Percentiles rank a stretch among this genome's conserved stretches.
These are phyloP conservation scores for Aspergillus piperis DNA, from an alignment of 2,329 filamentous ascomycete genomes.

Conservation along the genomic window DNA sequence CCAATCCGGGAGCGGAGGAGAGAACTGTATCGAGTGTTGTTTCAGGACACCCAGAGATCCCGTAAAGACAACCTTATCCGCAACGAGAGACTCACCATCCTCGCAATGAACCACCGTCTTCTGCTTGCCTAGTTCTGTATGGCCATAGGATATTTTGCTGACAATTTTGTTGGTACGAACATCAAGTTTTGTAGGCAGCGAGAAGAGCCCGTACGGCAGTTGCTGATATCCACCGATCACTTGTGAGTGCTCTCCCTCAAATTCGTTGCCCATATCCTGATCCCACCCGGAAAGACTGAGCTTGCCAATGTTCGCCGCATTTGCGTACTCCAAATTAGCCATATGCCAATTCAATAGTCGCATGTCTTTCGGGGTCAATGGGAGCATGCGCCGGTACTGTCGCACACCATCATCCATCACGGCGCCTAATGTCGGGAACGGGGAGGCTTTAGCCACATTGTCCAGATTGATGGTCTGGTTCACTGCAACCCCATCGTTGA, in stretches of 20 bases:
- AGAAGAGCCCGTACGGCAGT: slow-evolving; percentile 81
- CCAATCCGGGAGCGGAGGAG: slow-evolving; percentile 86
- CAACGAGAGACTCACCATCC: slow-evolving; percentile 73
- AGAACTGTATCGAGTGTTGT: slow-evolving; percentile 74
- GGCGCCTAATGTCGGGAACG: slow-evolving; percentile 76
- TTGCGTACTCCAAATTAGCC: slow-evolving; percentile 96
- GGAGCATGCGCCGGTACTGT: slow-evolving; percentile 81
- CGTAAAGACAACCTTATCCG: slow-evolving; percentile 89
- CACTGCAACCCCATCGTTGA: slow-evolving; percentile 65
- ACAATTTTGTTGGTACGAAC: slow-evolving; percentile 74
- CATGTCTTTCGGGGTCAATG: slow-evolving; percentile 82
- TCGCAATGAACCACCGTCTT: slow-evolving; percentile 70
- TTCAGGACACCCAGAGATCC: slow-evolving; percentile 91
- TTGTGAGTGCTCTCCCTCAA: slow-evolving; percentile 92
- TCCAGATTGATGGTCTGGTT: slow-evolving; percentile 72
- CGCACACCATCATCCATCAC: slow-evolving; percentile 88
- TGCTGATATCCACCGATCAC: slow-evolving; percentile 92
- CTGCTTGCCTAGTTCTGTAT: slow-evolving; percentile 43
- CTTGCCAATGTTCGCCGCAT: slow-evolving; percentile 82
- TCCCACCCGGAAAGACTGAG: slow-evolving; percentile 93
- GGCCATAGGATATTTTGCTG: slow-evolving; percentile 67
- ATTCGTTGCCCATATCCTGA: slow-evolving; percentile 96
- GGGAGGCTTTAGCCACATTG: slow-evolving; percentile 60
- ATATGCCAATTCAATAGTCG: slow-evolving; percentile 96
- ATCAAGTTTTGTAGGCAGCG: slow-evolving; percentile 73